These are phyloP conservation scores for Lavandula angustifolia DNA, from an alignment of 257 asterid species.

Conservation along the genomic window DNA sequence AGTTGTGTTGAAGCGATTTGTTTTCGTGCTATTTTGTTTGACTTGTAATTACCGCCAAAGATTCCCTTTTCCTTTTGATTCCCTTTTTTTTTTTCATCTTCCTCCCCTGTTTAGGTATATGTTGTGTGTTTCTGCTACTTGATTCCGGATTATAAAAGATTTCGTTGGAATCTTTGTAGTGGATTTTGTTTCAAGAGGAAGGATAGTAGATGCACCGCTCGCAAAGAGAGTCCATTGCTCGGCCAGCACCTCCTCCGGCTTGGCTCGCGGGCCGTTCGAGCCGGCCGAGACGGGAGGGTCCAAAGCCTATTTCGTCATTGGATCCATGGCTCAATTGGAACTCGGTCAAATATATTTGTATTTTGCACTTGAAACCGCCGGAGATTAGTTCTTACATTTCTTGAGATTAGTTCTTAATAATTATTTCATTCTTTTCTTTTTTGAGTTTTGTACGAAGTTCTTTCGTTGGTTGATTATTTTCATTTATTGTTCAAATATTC, in stretches of 20 bases:
- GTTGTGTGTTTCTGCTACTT: background rate
- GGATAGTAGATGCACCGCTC: constrained; percentile 46
- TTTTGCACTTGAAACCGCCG: background rate
- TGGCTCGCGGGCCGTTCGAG: constrained; percentile 88
- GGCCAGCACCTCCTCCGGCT: constrained; percentile 82
- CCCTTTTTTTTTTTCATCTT: background rate
- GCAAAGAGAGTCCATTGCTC: constrained; percentile 69
- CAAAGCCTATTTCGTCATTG: constrained; percentile 93
- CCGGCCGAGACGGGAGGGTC: constrained; percentile 82
- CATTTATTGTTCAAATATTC: constrained; percentile 4
- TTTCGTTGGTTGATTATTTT: constrained; percentile 16
- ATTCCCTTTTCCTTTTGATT: constrained; percentile 8
- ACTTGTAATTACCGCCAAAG: constrained; percentile 21
- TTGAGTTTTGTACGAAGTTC: background rate
- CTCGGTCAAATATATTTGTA: constrained; percentile 57
- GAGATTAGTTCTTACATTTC: background rate
- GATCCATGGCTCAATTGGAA: constrained; percentile 98
- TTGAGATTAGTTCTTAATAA: background rate
- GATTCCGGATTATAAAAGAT: background rate
- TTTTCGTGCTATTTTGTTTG: constrained; percentile 20
- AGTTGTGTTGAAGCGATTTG: constrained; percentile 30
- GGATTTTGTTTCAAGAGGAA: constrained; percentile 63
- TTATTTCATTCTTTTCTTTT: background rate
- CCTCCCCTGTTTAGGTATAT: too few relatives aligned
- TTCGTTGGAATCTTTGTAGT: constrained; percentile 40